These are phyloP conservation scores for Globisporangium emineosum DNA, from an alignment of 352 stramenopile genomes.

Conservation along the genomic window DNA sequence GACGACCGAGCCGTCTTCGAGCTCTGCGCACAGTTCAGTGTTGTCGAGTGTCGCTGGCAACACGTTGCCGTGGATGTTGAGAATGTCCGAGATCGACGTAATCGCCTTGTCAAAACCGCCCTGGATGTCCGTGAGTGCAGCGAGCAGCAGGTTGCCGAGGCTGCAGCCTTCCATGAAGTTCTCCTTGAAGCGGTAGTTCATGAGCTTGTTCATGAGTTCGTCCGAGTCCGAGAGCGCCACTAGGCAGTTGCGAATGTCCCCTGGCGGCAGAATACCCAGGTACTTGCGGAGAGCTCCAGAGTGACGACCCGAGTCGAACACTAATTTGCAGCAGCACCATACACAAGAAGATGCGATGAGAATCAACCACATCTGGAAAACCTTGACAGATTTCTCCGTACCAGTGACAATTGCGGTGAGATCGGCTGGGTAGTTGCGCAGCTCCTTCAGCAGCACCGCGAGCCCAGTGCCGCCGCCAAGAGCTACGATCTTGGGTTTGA, in stretches of 20 bases:
- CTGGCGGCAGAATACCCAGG: conserved; percentile 75
- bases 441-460: conserved; percentile 79
- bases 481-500: conserved; percentile 82
- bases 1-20: conserved; percentile 67
- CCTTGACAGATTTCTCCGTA: not conserved
- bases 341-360: not conserved
- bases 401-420: conserved; percentile 84
- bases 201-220: conserved; percentile 83
- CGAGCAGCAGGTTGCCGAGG: conserved; percentile 76
- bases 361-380: not conserved
- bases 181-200: conserved; percentile 87
- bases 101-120: conserved; percentile 79
- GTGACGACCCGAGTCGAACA: conserved; percentile 84
- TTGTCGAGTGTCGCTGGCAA: conserved; percentile 81
- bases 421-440: conserved; percentile 80
- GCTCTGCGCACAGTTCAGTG: conserved; percentile 76
- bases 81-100: conserved; percentile 78
- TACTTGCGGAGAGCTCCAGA: conserved; percentile 80
- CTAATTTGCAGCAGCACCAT: conserved; percentile 22
- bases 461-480: conserved; percentile 78
- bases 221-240: conserved; percentile 82
- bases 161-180: conserved; percentile 88
- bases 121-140: conserved; percentile 79
- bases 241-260: conserved; percentile 86
- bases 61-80: conserved; percentile 82